A percentile compares a stretch with the other conserved stretches of the same genome.
These are phyloP conservation scores for Tarenaya hassleriana DNA, from an alignment of 345 rosid species.

Conservation along the genomic window DNA sequence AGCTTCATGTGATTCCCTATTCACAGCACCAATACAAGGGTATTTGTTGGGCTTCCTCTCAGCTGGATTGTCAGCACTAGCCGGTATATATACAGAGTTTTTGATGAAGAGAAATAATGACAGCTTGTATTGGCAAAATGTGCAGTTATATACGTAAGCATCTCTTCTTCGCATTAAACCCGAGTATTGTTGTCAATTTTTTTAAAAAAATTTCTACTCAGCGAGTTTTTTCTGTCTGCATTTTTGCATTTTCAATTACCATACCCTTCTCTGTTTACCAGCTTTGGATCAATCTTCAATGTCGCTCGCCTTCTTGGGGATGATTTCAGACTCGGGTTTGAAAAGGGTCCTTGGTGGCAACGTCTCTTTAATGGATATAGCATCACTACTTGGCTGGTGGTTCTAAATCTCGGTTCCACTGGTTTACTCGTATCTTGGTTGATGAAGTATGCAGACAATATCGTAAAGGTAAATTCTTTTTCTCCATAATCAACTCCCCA, in stretches of 20 bases:
- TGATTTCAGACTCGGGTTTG: slow-evolving; percentile 86
- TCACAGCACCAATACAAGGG: slow-evolving; percentile 89
- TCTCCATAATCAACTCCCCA: not conserved
- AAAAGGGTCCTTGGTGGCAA: slow-evolving; percentile 94
- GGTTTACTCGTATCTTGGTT: slow-evolving; percentile 84
- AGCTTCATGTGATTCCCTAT: slow-evolving; percentile 73
- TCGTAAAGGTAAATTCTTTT: slow-evolving; percentile 62
- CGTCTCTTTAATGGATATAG: slow-evolving; percentile 72
- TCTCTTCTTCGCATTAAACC: slow-evolving; percentile 30
- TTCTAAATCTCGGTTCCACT: slow-evolving; percentile 75
- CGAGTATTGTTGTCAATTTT: not conserved
- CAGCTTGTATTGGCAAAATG: slow-evolving; percentile 91
- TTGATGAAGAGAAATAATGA: slow-evolving; percentile 94
- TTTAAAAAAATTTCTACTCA: not conserved
- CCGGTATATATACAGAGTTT: slow-evolving; percentile 95
- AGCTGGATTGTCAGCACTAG: slow-evolving; percentile 87
- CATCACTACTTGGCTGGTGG: slow-evolving; percentile 75
- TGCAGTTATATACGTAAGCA: slow-evolving; percentile 91
- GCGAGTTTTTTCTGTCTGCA: too few relatives aligned
- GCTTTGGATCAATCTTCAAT: slow-evolving; percentile 84
- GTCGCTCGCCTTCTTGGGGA: slow-evolving; percentile 67
- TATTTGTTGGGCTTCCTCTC: slow-evolving; percentile 76
- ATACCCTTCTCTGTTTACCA: slow-evolving; percentile 20
- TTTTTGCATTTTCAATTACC: not conserved
- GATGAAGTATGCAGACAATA: slow-evolving; percentile 91